A percentile compares a stretch with the other conserved stretches of the same genome.
Evolutionary conservation across 495 filamentous ascomycete species (phyloP).

Genomic region (Penicillium bialowiezense): DNA sequence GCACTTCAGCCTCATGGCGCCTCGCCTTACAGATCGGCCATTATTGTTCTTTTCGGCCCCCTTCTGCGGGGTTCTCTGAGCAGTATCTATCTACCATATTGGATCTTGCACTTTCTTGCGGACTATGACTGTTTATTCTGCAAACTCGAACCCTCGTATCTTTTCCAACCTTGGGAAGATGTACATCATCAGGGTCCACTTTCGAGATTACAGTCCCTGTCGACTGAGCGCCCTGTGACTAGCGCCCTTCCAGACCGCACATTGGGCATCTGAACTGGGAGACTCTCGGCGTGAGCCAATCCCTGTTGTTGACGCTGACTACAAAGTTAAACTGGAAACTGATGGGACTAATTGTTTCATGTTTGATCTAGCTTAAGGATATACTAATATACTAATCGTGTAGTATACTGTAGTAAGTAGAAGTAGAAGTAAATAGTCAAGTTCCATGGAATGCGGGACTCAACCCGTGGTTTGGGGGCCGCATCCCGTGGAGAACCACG

Average conservation of each 20-base stretch:
- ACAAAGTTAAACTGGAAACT: too few relatives aligned
- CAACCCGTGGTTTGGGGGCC: constrained; percentile 2
- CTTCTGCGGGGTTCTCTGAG: too few relatives aligned
- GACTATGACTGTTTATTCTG: too few relatives aligned
- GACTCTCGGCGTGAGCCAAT: too few relatives aligned
- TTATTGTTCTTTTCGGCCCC: background rate
- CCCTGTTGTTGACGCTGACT: background rate
- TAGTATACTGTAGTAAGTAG: too few relatives aligned
- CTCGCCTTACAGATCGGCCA: background rate
- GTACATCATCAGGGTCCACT: constrained; percentile 3
- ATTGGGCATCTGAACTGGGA: background rate
- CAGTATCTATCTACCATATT: too few relatives aligned
- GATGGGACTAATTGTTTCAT: background rate
- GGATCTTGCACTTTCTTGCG: too few relatives aligned
- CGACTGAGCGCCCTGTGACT: background rate
- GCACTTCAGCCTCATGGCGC: constrained; percentile 10
- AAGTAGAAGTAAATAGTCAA: background rate
- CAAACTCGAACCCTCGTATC: too few relatives aligned
- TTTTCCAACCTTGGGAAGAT: too few relatives aligned
- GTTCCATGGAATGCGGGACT: background rate
- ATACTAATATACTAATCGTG: background rate
- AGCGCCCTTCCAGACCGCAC: constrained; percentile 1
- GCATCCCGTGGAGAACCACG: constrained; percentile 10
- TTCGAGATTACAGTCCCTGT: background rate
- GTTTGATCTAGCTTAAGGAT: background rate